These are phyloP conservation scores for Metarhizium rileyi DNA, from an alignment of 2,329 filamentous ascomycete genomes.

Conservation along the genomic window DNA sequence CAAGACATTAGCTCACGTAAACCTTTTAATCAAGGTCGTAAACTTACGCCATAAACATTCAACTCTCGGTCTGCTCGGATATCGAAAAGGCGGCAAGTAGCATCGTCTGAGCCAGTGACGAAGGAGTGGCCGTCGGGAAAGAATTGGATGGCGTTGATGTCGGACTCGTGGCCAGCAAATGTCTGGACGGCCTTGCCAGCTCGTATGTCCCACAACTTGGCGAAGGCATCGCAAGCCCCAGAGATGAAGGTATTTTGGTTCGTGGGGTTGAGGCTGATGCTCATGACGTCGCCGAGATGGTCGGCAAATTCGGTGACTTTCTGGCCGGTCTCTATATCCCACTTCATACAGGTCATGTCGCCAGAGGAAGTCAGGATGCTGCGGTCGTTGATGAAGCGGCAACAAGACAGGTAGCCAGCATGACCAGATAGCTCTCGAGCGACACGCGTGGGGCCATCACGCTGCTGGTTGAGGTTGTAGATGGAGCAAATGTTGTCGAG, in stretches of 20 bases:
- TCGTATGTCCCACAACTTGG: constrained; percentile 97
- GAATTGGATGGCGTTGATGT: constrained; percentile 99
- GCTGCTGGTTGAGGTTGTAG: constrained; percentile 90
- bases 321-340: constrained; percentile 96
- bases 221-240: constrained; percentile 97
- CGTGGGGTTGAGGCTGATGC: constrained; percentile 97
- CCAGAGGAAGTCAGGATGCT: constrained; percentile 96
- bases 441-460: constrained; percentile 94
- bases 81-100: constrained; percentile 93
- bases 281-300: constrained; percentile 98
- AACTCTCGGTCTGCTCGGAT: constrained; percentile 84
- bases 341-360: constrained; percentile 99
- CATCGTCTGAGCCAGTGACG: constrained; percentile 94
- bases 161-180: constrained; percentile 95
- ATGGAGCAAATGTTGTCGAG: constrained; percentile 99
- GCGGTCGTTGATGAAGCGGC: constrained; percentile 96
- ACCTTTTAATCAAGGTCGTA: neutral
- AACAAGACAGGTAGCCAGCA: constrained; percentile 95
- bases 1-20: constrained; percentile 11
- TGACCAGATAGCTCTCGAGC: constrained; percentile 93
- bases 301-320: constrained; percentile 98
- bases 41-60: constrained; percentile 57
- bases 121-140: constrained; percentile 99
- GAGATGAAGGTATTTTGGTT: constrained; percentile 99
- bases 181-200: constrained; percentile 98